These are phyloP conservation scores for Boletus fagicola DNA, from an alignment of 768 basidiomycete species.

Conservation along the genomic window DNA sequence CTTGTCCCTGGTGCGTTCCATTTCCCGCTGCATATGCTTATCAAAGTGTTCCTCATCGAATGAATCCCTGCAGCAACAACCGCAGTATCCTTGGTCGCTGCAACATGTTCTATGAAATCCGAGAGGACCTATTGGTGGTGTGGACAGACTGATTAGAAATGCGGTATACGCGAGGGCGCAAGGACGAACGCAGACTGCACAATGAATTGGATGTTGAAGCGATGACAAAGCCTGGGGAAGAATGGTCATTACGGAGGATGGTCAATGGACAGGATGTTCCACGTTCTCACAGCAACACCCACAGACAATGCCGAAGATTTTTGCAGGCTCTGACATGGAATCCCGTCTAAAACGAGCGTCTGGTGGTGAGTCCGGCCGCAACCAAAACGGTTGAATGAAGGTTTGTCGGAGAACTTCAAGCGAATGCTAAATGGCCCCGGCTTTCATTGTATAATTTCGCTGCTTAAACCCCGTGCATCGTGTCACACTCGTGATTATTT, in stretches of 20 bases:
- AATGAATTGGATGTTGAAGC: slow-evolving; percentile 10
- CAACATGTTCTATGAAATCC: slow-evolving; percentile 13
- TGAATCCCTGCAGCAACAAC: slow-evolving; percentile 18
- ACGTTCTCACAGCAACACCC: slow-evolving; percentile 13
- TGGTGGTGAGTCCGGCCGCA: background rate
- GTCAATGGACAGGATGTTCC: background rate
- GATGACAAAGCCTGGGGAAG: slow-evolving; percentile 7
- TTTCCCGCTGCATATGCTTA: slow-evolving; percentile 11
- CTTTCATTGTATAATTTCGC: background rate
- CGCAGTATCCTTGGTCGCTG: slow-evolving; percentile 17
- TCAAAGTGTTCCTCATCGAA: slow-evolving; percentile 23
- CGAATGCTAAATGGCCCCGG: background rate
- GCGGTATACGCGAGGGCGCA: background rate
- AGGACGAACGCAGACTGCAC: slow-evolving; percentile 17
- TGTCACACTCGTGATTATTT: background rate
- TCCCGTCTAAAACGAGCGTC: background rate
- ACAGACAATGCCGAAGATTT: slow-evolving; percentile 9
- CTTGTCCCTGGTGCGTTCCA: slow-evolving; percentile 23
- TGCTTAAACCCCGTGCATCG: background rate
- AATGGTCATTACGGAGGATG: background rate
- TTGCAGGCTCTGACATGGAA: slow-evolving; percentile 10
- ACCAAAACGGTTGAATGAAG: background rate
- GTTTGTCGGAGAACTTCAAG: background rate
- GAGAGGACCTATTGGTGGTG: slow-evolving; percentile 2
- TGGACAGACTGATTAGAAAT: background rate